These are phyloP conservation scores for Botrytis galanthina DNA, from an alignment of 2,329 filamentous ascomycete genomes.

Conservation along the genomic window DNA sequence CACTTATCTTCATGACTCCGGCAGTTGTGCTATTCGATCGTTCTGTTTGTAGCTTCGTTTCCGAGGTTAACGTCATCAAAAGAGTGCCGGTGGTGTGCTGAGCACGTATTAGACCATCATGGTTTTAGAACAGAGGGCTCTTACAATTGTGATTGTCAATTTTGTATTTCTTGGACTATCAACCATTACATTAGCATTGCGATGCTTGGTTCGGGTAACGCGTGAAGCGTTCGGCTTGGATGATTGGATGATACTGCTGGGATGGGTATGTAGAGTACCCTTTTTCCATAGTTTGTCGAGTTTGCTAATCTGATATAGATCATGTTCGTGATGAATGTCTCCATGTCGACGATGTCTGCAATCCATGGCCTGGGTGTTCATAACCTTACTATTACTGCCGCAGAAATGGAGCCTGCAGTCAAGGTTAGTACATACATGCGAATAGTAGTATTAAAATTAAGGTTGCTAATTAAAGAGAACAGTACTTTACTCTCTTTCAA, in stretches of 20 bases:
- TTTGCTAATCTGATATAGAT: background rate
- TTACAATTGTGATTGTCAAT: conserved; percentile 11
- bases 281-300: background rate
- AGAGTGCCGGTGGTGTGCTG: background rate
- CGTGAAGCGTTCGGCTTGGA: conserved; percentile 9
- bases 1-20: background rate
- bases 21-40: background rate
- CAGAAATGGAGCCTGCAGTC: conserved; percentile 14
- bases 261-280: background rate
- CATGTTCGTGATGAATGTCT: conserved; percentile 8
- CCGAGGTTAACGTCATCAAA: background rate
- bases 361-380: conserved; percentile 8
- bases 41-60: background rate
- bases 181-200: conserved; percentile 2
- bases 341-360: conserved; percentile 9
- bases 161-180: conserved; percentile 10
- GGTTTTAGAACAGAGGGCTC: conserved; percentile 3
- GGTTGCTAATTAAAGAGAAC: background rate
- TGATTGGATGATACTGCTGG: conserved; percentile 11
- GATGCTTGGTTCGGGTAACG: background rate
- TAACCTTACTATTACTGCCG: conserved; percentile 6
- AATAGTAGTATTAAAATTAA: background rate
- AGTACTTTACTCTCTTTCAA: conserved; percentile 19
- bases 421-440: background rate
- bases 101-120: background rate